Evolutionary conservation across 1,284 basidiomycete species (phyloP), one percentile per base, ranked within the genome.

Genomic region (Malassezia dermatis): DNA sequence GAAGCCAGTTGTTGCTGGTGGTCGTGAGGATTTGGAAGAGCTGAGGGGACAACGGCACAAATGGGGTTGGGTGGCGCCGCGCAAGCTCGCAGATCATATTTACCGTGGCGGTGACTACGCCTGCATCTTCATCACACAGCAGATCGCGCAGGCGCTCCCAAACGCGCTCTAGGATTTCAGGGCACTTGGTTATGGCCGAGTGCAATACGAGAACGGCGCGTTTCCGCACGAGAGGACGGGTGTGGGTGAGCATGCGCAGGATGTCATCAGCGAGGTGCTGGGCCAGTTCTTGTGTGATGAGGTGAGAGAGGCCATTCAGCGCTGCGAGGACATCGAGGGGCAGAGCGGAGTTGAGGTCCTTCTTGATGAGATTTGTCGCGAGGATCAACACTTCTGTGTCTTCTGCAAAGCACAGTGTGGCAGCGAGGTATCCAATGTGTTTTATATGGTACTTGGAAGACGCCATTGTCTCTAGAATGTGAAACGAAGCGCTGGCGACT

Each of bases 1-100:
- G 80, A 87, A 96, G 93, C 94, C 94, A 99, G 71, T 98, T 99
- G 76, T 98, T 98, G 26, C 85, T 86, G 27, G 88, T 89, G 1
- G 85, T 89, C 0, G 89, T 95, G 57, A 99, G 79, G n/a, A 96
- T 80, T 63, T 86, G 86, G 75, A 98, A 99, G 45, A 98, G 78
- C 67, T 89, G 88, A 1, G 94, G 94, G 2, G 93, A 91, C 4
- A 74, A 61, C 1, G 67, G 60, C 12, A 74, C 39, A 39, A 72
- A 73, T 0, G 67, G 64, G 10, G 56, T 46, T 8, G 70, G 63
- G 49, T 69, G 65, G 4, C 66, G 42, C 4, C 70, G 58, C 3
- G 88, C 87, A 26, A 98, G 80, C 77, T 99, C 94, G 75, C 90
- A 94, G 13, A 99, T 79, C 43, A 95, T 87, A 62, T 93, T 95